Base-by-base conservation (phyloP, 2,329 filamentous ascomycete genomes). In the Calonectria hawksworthii region DNA sequence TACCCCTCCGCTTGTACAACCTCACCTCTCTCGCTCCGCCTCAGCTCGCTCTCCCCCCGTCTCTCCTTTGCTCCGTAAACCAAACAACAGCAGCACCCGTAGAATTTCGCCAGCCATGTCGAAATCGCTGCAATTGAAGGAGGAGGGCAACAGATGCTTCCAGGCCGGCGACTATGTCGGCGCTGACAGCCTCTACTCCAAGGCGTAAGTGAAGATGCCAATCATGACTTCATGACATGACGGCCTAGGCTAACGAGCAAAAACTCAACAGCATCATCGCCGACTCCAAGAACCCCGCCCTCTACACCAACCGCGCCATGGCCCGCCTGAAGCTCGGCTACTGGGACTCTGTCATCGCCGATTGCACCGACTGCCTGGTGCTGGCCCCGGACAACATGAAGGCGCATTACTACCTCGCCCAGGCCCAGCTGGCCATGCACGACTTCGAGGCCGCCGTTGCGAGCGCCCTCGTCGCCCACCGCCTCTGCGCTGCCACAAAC, bases 261-360 rank as follows among this genome's bases (percentile, higher is more conserved):
- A 14, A 38, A 23, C 32, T 10, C 38, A 10, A 36, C 78, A 95
- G 93, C 51, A 96, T 98, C 79, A 92, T 94, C 80, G 92, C 93
- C 82, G 95, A 98, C 85, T 90, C 94, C 5, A 90, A 88, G 70
- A 97, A 98, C 83, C 92, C 94, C 1, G 89, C 94, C 36, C 90
- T 98, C 66, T 98, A 96, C 86, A 96, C 95, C 50, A 99, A 98
- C 86, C 94, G 96, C 69, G 95, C 96, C 67, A 94, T 98, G 86
- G 93, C 94, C 4, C 92, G 96, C 51, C 88, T 97, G 73, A 94
- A 94, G 85, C 90, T 98, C 28, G 86, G 90, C 74, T 88, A 92
- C 79, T 98, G 93, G 91, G 90, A 94, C 36, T 92, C 89, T 13
- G 95, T 94, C 64, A 93, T 97, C 76, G 88, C 92, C 74, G 96